Evolutionary conservation across 2,329 filamentous ascomycete genomes (phyloP).

Genomic region (Dothistroma pini): DNA sequence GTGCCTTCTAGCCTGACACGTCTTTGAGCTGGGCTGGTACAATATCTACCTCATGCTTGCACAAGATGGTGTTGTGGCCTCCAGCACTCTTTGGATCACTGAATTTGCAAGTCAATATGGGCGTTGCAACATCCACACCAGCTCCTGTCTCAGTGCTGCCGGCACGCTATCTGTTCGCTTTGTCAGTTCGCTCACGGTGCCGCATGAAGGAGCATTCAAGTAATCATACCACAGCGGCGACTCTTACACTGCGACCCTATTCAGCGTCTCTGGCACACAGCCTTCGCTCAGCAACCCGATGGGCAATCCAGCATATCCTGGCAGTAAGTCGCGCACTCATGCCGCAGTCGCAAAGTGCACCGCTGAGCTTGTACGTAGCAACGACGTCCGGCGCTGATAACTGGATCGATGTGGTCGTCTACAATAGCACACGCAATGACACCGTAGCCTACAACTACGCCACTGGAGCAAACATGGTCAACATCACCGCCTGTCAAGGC

Average conservation of each 20-base stretch:
- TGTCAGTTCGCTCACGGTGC: neutral
- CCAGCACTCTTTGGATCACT: neutral
- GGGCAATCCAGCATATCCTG: conserved; percentile 10
- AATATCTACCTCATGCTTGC: neutral
- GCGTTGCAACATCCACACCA: neutral
- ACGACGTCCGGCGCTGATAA: conserved; percentile 9
- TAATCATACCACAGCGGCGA: neutral
- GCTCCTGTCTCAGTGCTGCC: neutral
- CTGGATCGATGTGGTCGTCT: conserved; percentile 8
- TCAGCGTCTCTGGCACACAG: neutral
- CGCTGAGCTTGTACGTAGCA: neutral
- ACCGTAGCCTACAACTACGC: conserved; percentile 12
- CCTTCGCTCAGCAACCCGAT: conserved; percentile 1
- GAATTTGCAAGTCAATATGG: neutral
- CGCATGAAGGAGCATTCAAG: too few species aligned
- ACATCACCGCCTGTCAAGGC: conserved; percentile 1
- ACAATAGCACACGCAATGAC: neutral
- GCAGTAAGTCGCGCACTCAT: neutral
- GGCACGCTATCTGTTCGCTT: neutral
- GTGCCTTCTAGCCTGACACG: neutral
- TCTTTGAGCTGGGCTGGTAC: neutral
- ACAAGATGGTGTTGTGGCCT: neutral
- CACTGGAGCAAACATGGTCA: conserved; percentile 8
- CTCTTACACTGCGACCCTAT: neutral
- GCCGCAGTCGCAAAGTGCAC: neutral